Evolutionary conservation across 148 eudicot genomes (phyloP).

Genomic region (Vaccinium macrocarpon): DNA sequence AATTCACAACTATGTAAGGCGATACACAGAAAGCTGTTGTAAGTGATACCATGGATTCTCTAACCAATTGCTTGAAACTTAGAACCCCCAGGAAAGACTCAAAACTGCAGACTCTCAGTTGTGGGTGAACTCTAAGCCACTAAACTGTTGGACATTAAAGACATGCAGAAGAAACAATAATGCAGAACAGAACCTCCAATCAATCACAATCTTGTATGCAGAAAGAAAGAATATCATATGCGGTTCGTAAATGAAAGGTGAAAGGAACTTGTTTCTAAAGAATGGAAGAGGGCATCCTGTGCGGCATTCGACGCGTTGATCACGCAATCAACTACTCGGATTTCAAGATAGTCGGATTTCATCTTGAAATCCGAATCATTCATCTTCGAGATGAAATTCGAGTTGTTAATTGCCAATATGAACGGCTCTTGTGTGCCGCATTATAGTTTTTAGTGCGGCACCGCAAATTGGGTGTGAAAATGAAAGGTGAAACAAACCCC

Average conservation of each 20-base stretch:
- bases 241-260: background rate
- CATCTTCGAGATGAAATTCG: no score
- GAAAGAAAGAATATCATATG: background rate
- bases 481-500: conserved; percentile 17
- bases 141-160: background rate
- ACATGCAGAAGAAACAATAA: background rate
- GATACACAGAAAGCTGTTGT: conserved; percentile 33
- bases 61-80: conserved; percentile 10
- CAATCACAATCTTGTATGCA: no score
- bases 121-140: background rate
- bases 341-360: no score
- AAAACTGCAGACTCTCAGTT: background rate
- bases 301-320: no score
- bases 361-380: no score
- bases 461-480: background rate
- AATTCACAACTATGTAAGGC: conserved; percentile 34
- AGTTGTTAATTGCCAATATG: no score
- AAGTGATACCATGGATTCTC: conserved; percentile 41
- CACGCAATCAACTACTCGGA: no score
- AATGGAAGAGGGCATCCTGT: background rate
- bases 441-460: no score
- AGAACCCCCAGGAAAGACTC: conserved; percentile 8
- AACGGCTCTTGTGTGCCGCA: no score
- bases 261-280: background rate
- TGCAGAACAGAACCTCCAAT: background rate